Percentiles rank a stretch among this genome's conserved stretches.
Conservation (phyloP, 176 grass and related monocot species). For the Cenchrus fungigraminus region DNA sequence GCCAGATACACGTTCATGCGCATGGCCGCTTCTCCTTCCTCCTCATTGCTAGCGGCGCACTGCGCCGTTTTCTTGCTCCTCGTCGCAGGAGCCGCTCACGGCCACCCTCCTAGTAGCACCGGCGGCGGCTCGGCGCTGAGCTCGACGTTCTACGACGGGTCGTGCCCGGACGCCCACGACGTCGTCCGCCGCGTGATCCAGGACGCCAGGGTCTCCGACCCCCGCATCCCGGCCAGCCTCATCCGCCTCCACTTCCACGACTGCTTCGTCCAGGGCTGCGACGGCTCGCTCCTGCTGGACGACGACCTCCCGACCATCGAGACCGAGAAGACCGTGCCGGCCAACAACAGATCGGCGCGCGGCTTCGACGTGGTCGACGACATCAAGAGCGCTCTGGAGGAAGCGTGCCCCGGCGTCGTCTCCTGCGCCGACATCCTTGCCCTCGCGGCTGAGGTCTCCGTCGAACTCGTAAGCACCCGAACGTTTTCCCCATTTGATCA, state of each 20-base stretch:
- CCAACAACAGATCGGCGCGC: constrained; percentile 23
- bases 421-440: background rate
- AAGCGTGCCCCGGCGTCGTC: constrained; percentile 25
- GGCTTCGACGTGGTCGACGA: constrained; percentile 27
- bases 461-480: constrained; percentile 22
- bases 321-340: constrained; percentile 34
- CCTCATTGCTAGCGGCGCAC: background rate
- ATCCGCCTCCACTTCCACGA: constrained; percentile 43
- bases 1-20: too few relatives aligned
- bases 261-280: constrained; percentile 41
- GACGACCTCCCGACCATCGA: constrained; percentile 14
- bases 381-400: constrained; percentile 38
- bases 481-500: too few relatives aligned
- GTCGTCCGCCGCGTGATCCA: constrained; percentile 36
- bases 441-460: constrained; percentile 32
- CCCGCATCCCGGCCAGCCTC: constrained; percentile 37
- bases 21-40: too few relatives aligned
- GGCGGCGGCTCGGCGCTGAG: background rate
- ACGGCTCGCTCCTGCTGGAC: constrained; percentile 28
- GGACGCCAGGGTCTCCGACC: constrained; percentile 18
- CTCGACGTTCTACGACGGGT: constrained; percentile 20
- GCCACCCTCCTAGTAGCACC: background rate
- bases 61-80: background rate
- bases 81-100: background rate
- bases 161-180: constrained; percentile 15